A percentile compares a stretch with the other conserved stretches of the same genome.
Evolutionary conservation across 2,329 filamentous ascomycete genomes (phyloP).

Genomic region (Eutypella sp.): DNA sequence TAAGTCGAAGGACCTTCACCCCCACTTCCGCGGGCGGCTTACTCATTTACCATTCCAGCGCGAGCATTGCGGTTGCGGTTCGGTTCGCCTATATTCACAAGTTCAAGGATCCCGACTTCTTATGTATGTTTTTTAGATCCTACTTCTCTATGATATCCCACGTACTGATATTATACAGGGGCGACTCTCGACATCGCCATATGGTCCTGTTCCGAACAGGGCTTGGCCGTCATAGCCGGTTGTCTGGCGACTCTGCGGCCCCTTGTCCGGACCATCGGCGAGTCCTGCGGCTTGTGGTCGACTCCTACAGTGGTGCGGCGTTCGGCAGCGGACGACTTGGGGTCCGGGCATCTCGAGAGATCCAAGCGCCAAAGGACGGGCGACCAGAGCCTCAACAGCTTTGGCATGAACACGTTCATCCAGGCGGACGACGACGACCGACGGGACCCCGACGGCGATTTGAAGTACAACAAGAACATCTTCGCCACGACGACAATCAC

Average conservation of each 20-base stretch:
- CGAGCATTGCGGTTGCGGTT: conserved; percentile 16
- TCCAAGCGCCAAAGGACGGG: background rate
- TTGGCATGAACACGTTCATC: background rate
- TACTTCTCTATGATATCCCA: too few species aligned
- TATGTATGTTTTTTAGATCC: conserved; percentile 12
- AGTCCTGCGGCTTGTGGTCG: background rate
- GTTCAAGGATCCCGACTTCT: conserved; percentile 14
- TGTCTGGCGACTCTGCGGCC: conserved; percentile 25
- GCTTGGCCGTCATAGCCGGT: conserved; percentile 27
- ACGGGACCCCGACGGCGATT: background rate
- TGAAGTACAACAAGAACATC: background rate
- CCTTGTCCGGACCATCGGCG: conserved; percentile 5
- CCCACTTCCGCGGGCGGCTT: background rate
- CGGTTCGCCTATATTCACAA: conserved; percentile 14
- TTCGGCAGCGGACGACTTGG: background rate
- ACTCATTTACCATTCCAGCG: conserved; percentile 7
- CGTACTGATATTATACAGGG: conserved; percentile 1
- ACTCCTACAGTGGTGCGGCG: background rate
- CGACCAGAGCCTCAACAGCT: background rate
- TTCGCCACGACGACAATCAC: background rate
- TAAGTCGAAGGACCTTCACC: background rate
- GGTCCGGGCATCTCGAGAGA: background rate
- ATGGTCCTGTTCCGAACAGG: conserved; percentile 27
- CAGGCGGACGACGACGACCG: background rate
- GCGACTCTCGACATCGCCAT: conserved; percentile 21